Percentiles rank a stretch among this genome's conserved stretches.
These are phyloP conservation scores for Fusarium anthophilum DNA, from an alignment of 2,329 filamentous ascomycete genomes.

Conservation along the genomic window DNA sequence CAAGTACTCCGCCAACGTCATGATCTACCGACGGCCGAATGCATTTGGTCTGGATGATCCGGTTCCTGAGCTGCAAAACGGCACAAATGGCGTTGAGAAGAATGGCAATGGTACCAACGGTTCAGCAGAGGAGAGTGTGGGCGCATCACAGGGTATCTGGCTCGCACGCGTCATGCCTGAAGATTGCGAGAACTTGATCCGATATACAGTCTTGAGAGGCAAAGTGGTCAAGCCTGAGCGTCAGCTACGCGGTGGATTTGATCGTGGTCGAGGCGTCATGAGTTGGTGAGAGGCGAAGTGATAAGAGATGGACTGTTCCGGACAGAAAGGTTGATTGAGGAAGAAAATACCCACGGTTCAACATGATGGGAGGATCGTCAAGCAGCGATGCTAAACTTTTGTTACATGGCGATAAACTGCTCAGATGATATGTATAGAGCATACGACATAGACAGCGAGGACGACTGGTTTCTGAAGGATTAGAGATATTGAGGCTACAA, in stretches of 20 bases:
- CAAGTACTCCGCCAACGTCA: constrained; percentile 94
- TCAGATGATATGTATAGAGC: neutral
- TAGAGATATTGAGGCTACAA: neutral
- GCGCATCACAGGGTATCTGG: constrained; percentile 92
- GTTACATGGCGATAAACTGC: neutral
- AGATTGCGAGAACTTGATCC: constrained; percentile 91
- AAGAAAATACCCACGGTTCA: constrained; percentile 3
- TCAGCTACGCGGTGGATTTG: constrained; percentile 90
- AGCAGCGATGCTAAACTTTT: neutral
- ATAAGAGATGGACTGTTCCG: neutral
- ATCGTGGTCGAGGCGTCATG: constrained; percentile 79
- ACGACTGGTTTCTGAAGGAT: neutral
- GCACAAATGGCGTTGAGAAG: constrained; percentile 40
- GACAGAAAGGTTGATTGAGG: neutral
- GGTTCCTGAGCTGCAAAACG: constrained; percentile 40
- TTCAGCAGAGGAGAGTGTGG: constrained; percentile 52
- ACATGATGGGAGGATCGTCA: neutral
- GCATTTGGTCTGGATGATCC: constrained; percentile 64
- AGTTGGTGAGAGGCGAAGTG: constrained; percentile 77
- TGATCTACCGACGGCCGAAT: constrained; percentile 80
- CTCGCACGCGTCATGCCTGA: constrained; percentile 84
- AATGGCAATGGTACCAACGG: constrained; percentile 17
- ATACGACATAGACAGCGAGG: neutral
- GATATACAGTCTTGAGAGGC: constrained; percentile 89
- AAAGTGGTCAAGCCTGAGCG: constrained; percentile 91